Evolutionary conservation across 805 yeast species (phyloP).

Genomic region (Barnettozyma pratensis): DNA sequence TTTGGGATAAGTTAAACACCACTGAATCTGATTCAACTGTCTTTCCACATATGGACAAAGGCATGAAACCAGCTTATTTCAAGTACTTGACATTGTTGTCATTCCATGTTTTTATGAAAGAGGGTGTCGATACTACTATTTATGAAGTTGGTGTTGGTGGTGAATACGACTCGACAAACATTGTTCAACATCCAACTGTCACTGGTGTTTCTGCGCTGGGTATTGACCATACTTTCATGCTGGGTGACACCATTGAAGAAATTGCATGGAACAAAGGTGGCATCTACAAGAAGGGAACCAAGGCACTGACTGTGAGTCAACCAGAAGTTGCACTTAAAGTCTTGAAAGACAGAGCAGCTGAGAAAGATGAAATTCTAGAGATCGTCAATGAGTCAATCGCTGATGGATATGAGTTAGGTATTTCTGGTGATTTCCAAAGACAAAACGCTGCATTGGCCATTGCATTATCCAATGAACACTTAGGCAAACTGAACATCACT

Average conservation of each 20-base stretch:
- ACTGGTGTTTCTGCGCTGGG: slow-evolving; percentile 87
- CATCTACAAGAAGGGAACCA: slow-evolving; percentile 64
- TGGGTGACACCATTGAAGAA: slow-evolving; percentile 82
- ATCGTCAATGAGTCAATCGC: slow-evolving; percentile 41
- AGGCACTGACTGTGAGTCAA: slow-evolving; percentile 62
- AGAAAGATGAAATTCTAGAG: slow-evolving; percentile 46
- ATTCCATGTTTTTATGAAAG: slow-evolving; percentile 83
- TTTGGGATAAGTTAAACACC: slow-evolving; percentile 74
- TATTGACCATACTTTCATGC: slow-evolving; percentile 74
- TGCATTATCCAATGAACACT: slow-evolving; percentile 57
- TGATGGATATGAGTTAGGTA: slow-evolving; percentile 46
- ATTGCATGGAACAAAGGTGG: slow-evolving; percentile 98
- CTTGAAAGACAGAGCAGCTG: slow-evolving; percentile 62
- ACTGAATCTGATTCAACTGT: slow-evolving; percentile 47
- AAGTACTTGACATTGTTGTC: slow-evolving; percentile 84
- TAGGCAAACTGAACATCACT: slow-evolving; percentile 42
- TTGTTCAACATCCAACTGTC: slow-evolving; percentile 71
- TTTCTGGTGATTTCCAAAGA: slow-evolving; percentile 80
- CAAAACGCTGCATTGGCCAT: slow-evolving; percentile 87
- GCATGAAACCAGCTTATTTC: slow-evolving; percentile 87
- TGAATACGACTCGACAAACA: slow-evolving; percentile 92
- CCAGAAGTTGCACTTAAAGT: slow-evolving; percentile 54
- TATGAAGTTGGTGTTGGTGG: slow-evolving; percentile 99
- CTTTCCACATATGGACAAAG: slow-evolving; percentile 72
- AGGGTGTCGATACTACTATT: slow-evolving; percentile 89